Evolutionary conservation across 371 early-diverging fungal species (phyloP).

Genomic region (Batkoa obscura): DNA sequence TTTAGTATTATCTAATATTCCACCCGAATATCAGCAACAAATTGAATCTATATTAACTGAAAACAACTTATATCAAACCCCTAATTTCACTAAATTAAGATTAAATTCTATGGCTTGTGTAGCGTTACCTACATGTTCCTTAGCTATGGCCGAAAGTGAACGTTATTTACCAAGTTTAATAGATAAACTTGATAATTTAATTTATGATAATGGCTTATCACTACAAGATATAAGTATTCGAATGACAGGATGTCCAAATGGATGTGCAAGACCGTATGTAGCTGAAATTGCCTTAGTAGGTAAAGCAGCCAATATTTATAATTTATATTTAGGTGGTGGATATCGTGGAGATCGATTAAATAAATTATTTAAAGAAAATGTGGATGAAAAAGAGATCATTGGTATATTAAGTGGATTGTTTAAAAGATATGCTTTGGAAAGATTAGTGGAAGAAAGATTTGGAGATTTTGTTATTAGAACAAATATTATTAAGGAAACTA

Average conservation of each 20-base stretch:
- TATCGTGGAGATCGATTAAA: constrained; percentile 67
- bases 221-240: constrained; percentile 79
- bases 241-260: constrained; percentile 95
- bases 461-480: constrained; percentile 86
- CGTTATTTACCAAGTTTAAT: constrained; percentile 78
- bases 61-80: constrained; percentile 59
- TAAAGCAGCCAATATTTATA: constrained; percentile 82
- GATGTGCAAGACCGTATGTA: constrained; percentile 82
- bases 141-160: constrained; percentile 93
- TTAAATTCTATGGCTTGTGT: constrained; percentile 88
- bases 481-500: constrained; percentile 63
- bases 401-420: constrained; percentile 52
- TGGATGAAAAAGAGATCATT: constrained; percentile 73
- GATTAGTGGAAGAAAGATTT: constrained; percentile 58
- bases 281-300: constrained; percentile 91
- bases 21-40: constrained; percentile 40
- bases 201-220: constrained; percentile 60
- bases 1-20: constrained; percentile 57
- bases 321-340: constrained; percentile 85
- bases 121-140: constrained; percentile 79
- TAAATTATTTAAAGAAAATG: constrained; percentile 71
- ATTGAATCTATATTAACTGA: constrained; percentile 49
- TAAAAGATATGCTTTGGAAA: constrained; percentile 52
- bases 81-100: constrained; percentile 52
- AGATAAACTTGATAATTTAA: constrained; percentile 43